phyloP scores from a whole-genome alignment of 1,139 yeast genomes.

The Candida buenavistaensis region DNA sequence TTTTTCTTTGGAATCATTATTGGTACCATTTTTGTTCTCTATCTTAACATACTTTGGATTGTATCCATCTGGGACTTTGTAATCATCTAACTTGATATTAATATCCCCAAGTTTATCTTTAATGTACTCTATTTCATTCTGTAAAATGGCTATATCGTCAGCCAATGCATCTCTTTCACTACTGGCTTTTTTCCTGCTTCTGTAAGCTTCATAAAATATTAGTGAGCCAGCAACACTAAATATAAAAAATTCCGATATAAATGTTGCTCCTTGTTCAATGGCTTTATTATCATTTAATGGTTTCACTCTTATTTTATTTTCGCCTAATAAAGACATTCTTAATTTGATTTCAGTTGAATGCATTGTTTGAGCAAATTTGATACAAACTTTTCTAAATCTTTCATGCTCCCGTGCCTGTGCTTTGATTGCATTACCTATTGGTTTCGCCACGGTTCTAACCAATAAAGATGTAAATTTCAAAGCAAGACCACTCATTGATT shows the following conservation, averaged over 20 bases:
- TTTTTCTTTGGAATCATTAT: neutral
- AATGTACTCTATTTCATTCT: slow-evolving; percentile 67
- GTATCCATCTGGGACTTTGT: slow-evolving; percentile 45
- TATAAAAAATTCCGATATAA: slow-evolving; percentile 74
- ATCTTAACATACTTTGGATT: slow-evolving; percentile 44
- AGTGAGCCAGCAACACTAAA: slow-evolving; percentile 79
- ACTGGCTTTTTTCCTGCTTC: slow-evolving; percentile 66
- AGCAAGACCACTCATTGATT: slow-evolving; percentile 57
- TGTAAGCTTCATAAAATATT: slow-evolving; percentile 70
- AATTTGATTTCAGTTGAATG: slow-evolving; percentile 67
- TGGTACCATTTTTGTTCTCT: slow-evolving; percentile 7
- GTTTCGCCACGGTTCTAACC: slow-evolving; percentile 78
- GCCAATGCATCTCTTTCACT: slow-evolving; percentile 62
- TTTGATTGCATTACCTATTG: slow-evolving; percentile 72
- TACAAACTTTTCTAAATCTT: slow-evolving; percentile 60
- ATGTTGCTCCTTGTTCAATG: slow-evolving; percentile 78
- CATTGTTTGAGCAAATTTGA: slow-evolving; percentile 69
- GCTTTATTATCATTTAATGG: slow-evolving; percentile 87
- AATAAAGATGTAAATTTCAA: slow-evolving; percentile 74
- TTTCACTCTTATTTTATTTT: slow-evolving; percentile 56
- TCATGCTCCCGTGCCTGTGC: slow-evolving; percentile 78
- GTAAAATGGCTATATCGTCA: slow-evolving; percentile 68
- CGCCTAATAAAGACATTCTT: slow-evolving; percentile 66
- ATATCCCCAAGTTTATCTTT: slow-evolving; percentile 20
- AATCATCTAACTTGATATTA: slow-evolving; percentile 47